Base-by-base conservation (phyloP, 495 filamentous ascomycete species). In the Talaromyces ruber region DNA sequence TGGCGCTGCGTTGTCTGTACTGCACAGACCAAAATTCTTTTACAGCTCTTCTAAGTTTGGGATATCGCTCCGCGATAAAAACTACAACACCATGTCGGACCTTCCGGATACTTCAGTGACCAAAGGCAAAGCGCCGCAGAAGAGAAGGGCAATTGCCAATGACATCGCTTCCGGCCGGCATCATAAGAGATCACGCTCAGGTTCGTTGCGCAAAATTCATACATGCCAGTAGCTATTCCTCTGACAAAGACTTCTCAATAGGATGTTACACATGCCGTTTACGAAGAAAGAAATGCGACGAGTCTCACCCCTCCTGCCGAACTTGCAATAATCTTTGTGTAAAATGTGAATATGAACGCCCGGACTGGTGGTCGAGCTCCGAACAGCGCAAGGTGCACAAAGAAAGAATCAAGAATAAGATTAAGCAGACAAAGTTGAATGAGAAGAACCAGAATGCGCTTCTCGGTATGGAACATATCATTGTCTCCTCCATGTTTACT, bases 231-330 rank as follows among this genome's bases (percentile, higher is more conserved):
- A 16, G 21, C 64, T 54, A 63, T 45, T 52, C n/a, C n/a, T n/a
- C 16, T 54, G 24, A 29, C 30, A 47, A 72, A 63, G 72, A 26
- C 45, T 51, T 28, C 43, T 64, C 56, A 62, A 30, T 73, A 98
- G 94, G 94, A 56, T 98, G 94, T 83, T 98, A 93, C 75, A 98
- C 93, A 60, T 98, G 94, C 80, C 88, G 94, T 68, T 75, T 98
- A 64, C 86, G 94, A 70, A 76, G 94, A 67, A 97, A 98, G 84
- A 98, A 98, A 84, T 98, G 94, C 77, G 93, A 98, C 71, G 94
- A 98, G 75, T 88, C 86, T 59, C 89, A 89, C 67, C 89, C 91
- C 39, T 79, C 85, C 64, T 98, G 94, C 79, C 84, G 84, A 57
- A 91, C 93, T 56, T 98, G 94, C 83, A 88, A 84, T 70, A 89